These are phyloP conservation scores for Blastobotrys peoriensis DNA, from an alignment of 805 yeast species.

Conservation along the genomic window DNA sequence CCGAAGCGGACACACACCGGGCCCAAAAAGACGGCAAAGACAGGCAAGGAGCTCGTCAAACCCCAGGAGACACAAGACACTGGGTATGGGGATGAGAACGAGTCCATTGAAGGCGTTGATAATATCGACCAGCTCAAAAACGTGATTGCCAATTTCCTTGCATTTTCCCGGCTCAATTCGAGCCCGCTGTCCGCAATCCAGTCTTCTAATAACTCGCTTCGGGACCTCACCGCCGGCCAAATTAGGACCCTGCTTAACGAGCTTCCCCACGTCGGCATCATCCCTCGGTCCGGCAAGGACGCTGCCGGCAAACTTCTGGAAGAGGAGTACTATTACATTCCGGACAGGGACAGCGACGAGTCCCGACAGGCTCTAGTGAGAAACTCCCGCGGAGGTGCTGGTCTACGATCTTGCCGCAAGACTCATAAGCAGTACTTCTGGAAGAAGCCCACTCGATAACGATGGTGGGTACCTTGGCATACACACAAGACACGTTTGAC, in stretches of 20 bases:
- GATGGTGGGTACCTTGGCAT: no score
- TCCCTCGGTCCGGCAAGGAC: slow-evolving; percentile 84
- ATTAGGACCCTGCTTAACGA: slow-evolving; percentile 40
- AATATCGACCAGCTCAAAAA: slow-evolving; percentile 48
- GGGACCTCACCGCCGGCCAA: slow-evolving; percentile 27
- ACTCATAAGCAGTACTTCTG: slow-evolving; percentile 68
- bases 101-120: neutral
- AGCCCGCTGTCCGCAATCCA: slow-evolving; percentile 74
- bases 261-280: slow-evolving; percentile 71
- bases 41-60: slow-evolving; percentile 10
- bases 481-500: no score
- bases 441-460: slow-evolving; percentile 22
- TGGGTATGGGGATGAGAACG: neutral
- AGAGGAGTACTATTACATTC: slow-evolving; percentile 86
- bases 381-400: slow-evolving; percentile 72
- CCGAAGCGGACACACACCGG: neutral
- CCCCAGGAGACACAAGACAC: slow-evolving; percentile 15
- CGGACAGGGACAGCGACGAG: slow-evolving; percentile 71
- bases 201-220: slow-evolving; percentile 52
- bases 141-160: slow-evolving; percentile 74
- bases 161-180: slow-evolving; percentile 81
- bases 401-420: slow-evolving; percentile 83
- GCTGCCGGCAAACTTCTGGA: slow-evolving; percentile 94
- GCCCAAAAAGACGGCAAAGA: slow-evolving; percentile 7
- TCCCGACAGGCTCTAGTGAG: slow-evolving; percentile 66